Conservation (phyloP, 306 rosid species). For the Casuarina equisetifolia region DNA sequence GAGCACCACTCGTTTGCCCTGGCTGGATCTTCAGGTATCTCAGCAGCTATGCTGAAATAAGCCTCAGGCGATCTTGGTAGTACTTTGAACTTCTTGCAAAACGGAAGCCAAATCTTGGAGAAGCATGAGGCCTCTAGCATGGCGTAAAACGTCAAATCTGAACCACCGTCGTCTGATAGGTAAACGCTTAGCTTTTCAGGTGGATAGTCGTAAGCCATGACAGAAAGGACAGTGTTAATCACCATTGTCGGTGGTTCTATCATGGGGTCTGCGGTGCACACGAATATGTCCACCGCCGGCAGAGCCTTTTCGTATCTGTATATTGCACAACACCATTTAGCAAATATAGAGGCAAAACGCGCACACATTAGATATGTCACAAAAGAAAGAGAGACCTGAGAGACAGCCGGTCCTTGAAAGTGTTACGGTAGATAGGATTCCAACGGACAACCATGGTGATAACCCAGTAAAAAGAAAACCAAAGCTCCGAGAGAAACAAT, state of each 20-base stretch:
- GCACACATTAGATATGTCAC: neutral
- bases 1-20: neutral
- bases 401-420: constrained; percentile 20
- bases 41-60: neutral
- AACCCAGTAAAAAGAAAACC: constrained; percentile 15
- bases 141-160: constrained; percentile 3
- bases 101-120: constrained; percentile 14
- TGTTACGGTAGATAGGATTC: constrained; percentile 4
- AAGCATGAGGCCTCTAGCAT: constrained; percentile 4
- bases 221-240: neutral
- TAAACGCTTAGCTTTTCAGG: neutral
- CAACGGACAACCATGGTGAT: neutral
- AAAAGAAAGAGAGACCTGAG: neutral
- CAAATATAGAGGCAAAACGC: neutral
- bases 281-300: neutral
- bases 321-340: neutral
- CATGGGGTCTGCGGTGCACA: neutral
- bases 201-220: constrained; percentile 7
- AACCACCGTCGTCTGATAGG: neutral
- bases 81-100: constrained; percentile 10
- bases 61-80: constrained; percentile 6
- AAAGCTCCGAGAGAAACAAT: constrained; percentile 13
- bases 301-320: neutral
- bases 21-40: neutral
- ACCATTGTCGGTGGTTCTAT: constrained; percentile 3